Evolutionary conservation across 2,329 filamentous ascomycete genomes (phyloP).

Genomic region (Trichoderma aggressivum): DNA sequence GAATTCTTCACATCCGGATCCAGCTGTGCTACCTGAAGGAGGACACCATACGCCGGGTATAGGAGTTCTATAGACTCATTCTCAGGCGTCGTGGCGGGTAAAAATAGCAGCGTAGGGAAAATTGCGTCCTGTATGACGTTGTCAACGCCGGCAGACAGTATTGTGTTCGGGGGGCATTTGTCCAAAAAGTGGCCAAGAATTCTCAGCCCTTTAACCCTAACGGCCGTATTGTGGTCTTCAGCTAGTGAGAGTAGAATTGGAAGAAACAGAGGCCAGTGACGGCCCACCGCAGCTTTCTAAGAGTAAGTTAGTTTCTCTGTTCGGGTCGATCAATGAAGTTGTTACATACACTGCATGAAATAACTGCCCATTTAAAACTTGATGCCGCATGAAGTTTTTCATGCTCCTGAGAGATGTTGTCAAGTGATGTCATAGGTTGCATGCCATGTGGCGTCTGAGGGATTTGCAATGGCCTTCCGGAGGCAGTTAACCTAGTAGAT

Average conservation of each 20-base stretch:
- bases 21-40: slow-evolving; percentile 53
- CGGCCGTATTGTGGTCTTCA: slow-evolving; percentile 56
- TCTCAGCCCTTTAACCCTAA: slow-evolving; percentile 55
- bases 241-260: slow-evolving; percentile 67
- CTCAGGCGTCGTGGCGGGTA: slow-evolving; percentile 75
- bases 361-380: slow-evolving; percentile 53
- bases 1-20: slow-evolving; percentile 26
- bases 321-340: neutral
- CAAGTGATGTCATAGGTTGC: slow-evolving; percentile 1
- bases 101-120: slow-evolving; percentile 68
- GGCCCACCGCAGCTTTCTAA: slow-evolving; percentile 20
- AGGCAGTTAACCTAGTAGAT: slow-evolving; percentile 38
- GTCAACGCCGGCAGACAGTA: slow-evolving; percentile 62
- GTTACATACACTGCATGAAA: slow-evolving; percentile 45
- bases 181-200: slow-evolving; percentile 54
- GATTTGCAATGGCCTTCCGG: slow-evolving; percentile 28
- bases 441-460: neutral
- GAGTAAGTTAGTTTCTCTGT: neutral
- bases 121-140: slow-evolving; percentile 66
- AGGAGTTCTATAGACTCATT: slow-evolving; percentile 65
- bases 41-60: slow-evolving; percentile 59
- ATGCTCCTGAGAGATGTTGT: slow-evolving; percentile 26
- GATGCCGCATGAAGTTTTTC: slow-evolving; percentile 23
- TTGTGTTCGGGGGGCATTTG: slow-evolving; percentile 49
- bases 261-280: slow-evolving; percentile 64